Evolutionary conservation across 495 filamentous ascomycete genomes (phyloP).

Genomic region (Umbilicaria muhlenbergii): DNA sequence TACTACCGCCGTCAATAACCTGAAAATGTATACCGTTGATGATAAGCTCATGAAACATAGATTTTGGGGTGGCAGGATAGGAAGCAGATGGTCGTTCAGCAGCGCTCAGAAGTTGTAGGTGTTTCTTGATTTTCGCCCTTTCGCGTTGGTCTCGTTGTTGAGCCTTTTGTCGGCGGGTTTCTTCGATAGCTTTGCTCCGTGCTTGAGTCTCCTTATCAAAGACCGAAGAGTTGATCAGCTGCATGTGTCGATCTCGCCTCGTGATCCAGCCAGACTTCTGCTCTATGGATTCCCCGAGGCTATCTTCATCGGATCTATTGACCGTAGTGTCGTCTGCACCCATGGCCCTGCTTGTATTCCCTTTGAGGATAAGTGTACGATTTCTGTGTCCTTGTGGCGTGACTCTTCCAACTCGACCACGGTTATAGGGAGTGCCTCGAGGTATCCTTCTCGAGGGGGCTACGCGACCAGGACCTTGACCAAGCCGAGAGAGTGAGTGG

Average conservation of each 20-base stretch:
- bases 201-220: slow-evolving; percentile 62
- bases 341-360: slow-evolving; percentile 17
- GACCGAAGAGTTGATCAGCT: slow-evolving; percentile 72
- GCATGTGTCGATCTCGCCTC: slow-evolving; percentile 70
- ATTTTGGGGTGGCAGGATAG: slow-evolving; percentile 12
- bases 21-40: slow-evolving; percentile 66
- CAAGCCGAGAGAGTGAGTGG: slow-evolving; percentile 27
- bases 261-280: slow-evolving; percentile 48
- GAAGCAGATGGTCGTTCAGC: slow-evolving; percentile 18
- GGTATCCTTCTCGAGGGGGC: slow-evolving; percentile 1
- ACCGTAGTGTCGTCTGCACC: slow-evolving; percentile 24
- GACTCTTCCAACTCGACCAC: slow-evolving; percentile 29
- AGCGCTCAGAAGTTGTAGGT: slow-evolving; percentile 14
- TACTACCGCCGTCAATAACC: slow-evolving; percentile 67
- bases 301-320: slow-evolving; percentile 21
- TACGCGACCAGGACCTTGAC: not conserved
- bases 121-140: slow-evolving; percentile 39
- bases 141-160: slow-evolving; percentile 46
- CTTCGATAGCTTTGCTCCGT: slow-evolving; percentile 59
- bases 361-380: slow-evolving; percentile 60
- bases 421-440: slow-evolving; percentile 26
- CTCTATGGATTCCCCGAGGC: slow-evolving; percentile 15
- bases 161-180: slow-evolving; percentile 46
- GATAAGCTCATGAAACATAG: slow-evolving; percentile 41
- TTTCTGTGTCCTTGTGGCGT: slow-evolving; percentile 41